Evolutionary conservation across 179 eudicot species (phyloP).

Genomic region (Patellifolia procumbens): DNA sequence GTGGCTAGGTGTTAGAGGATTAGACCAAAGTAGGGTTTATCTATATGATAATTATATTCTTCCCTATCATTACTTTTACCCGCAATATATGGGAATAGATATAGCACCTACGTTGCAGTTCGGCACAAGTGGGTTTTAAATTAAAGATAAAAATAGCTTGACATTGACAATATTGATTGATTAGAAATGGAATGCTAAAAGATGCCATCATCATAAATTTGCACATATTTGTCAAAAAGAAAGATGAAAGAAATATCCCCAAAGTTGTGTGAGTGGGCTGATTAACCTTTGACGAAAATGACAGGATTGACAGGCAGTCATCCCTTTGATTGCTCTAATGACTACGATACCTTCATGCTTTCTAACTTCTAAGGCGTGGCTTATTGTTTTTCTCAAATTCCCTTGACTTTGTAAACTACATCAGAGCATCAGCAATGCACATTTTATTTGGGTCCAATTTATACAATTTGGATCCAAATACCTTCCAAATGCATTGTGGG

Average conservation of each 20-base stretch:
- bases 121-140: neutral
- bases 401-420: no score
- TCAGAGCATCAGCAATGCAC: no score
- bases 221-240: constrained; percentile 12
- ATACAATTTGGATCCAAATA: no score
- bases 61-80: constrained; percentile 15
- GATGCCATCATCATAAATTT: neutral
- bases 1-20: neutral
- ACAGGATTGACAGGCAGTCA: neutral
- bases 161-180: neutral
- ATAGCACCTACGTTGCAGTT: neutral
- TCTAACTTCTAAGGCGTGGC: no score
- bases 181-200: neutral
- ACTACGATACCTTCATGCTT: neutral
- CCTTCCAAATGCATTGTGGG: no score
- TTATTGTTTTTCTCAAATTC: no score
- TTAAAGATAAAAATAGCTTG: neutral
- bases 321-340: neutral
- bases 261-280: neutral
- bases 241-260: neutral
- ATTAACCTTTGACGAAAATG: constrained; percentile 12
- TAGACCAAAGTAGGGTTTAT: neutral
- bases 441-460: no score
- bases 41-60: neutral
- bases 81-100: constrained; percentile 16